A percentile compares a stretch with the other conserved stretches of the same genome.
Evolutionary conservation across 306 rosid genomes (phyloP).

Genomic region (Styphnolobium japonicum): DNA sequence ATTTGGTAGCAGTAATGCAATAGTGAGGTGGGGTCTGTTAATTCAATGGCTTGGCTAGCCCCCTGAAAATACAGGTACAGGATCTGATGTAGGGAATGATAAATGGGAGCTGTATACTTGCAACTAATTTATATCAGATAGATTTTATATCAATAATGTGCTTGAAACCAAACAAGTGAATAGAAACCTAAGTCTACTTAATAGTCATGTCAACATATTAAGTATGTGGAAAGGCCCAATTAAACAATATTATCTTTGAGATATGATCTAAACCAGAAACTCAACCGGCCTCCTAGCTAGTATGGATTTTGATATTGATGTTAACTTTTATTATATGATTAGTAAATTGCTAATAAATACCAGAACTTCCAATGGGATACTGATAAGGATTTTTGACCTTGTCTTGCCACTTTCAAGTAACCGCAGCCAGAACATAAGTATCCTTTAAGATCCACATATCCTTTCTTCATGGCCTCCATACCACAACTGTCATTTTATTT

Average conservation of each 20-base stretch:
- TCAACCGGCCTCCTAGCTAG: not conserved
- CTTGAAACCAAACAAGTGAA: not conserved
- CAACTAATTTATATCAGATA: not conserved
- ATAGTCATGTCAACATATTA: not conserved
- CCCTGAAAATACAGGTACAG: not conserved
- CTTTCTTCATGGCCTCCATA: not conserved
- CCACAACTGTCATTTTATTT: not conserved
- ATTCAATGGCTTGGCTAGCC: not conserved
- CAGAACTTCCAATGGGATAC: not conserved
- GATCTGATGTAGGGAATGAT: not conserved
- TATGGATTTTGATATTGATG: not conserved
- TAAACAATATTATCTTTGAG: not conserved
- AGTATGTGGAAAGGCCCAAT: not conserved
- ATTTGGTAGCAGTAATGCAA: slow-evolving; percentile 20
- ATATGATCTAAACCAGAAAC: not conserved
- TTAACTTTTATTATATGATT: not conserved
- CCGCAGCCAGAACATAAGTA: not conserved
- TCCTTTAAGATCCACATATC: not conserved
- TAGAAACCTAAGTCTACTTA: not conserved
- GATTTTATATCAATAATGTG: not conserved
- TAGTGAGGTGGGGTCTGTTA: not conserved
- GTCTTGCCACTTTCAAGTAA: not conserved
- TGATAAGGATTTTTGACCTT: not conserved
- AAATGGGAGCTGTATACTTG: not conserved
- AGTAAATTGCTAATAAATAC: not conserved